Conservation (phyloP, 495 filamentous ascomycete species). For the Usnea hakonensis region DNA sequence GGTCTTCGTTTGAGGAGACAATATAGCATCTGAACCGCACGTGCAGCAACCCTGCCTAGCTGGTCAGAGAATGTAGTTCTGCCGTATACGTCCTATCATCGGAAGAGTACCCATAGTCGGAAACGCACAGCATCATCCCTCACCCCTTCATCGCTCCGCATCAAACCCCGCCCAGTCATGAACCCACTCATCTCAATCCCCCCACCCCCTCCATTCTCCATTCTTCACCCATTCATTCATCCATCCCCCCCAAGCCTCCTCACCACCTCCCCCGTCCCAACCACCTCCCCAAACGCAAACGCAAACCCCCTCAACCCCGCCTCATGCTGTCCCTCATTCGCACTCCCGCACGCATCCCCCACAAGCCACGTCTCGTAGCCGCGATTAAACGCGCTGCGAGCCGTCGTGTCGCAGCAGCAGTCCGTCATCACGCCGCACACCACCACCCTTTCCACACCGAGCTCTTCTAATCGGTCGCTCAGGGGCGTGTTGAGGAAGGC, state of each 20-base stretch:
- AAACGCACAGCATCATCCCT: no score
- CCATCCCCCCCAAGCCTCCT: constrained; percentile 4
- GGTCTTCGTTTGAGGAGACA: no score
- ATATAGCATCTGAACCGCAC: no score
- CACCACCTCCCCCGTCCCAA: constrained; percentile 29
- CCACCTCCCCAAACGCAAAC: constrained; percentile 32
- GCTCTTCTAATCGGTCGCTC: constrained; percentile 20
- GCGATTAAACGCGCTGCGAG: constrained; percentile 34
- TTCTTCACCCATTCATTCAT: not conserved
- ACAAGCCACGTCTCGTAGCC: constrained; percentile 39
- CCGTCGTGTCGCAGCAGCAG: constrained; percentile 39
- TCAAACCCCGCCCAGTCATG: no score
- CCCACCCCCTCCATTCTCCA: no score
- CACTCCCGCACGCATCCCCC: constrained; percentile 33
- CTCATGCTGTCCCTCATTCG: constrained; percentile 30
- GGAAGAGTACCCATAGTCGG: no score
- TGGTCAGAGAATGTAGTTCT: no score
- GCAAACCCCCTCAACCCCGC: constrained; percentile 28
- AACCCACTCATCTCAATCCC: no score
- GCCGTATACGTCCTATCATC: no score
- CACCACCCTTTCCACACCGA: constrained; percentile 28
- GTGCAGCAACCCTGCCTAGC: no score
- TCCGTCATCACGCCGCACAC: constrained; percentile 40
- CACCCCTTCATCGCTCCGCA: no score
- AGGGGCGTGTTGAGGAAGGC: constrained; percentile 31